Conservation (phyloP, 1,284 basidiomycete species). For the Ceratobasidium sp. region DNA sequence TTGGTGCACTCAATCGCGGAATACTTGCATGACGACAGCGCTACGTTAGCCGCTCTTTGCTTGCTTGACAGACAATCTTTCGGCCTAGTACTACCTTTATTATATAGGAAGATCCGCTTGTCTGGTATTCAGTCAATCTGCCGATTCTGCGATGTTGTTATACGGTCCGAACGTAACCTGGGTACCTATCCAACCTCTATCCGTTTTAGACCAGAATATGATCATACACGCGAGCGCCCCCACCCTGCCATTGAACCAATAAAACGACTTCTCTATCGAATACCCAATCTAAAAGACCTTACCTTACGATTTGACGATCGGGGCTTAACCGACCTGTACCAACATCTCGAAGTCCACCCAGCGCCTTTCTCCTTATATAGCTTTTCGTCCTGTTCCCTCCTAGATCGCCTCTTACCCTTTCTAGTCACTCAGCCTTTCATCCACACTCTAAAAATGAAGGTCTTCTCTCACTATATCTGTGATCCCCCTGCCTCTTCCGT, state of each 20-base stretch:
- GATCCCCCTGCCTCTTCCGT: background rate
- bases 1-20: constrained; percentile 31
- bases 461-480: background rate
- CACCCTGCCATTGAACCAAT: background rate
- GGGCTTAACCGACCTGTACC: constrained; percentile 9
- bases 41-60: constrained; percentile 25
- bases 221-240: too few species aligned
- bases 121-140: background rate
- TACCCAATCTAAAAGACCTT: constrained; percentile 13
- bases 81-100: constrained; percentile 3
- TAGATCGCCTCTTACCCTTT: too few species aligned
- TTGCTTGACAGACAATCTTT: constrained; percentile 24
- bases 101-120: constrained; percentile 3
- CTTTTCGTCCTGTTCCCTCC: too few species aligned
- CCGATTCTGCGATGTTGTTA: constrained; percentile 26
- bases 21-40: constrained; percentile 7
- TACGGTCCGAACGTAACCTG: background rate
- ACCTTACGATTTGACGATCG: constrained; percentile 8
- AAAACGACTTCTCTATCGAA: background rate
- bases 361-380: constrained; percentile 10
- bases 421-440: background rate
- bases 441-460: too few species aligned
- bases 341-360: background rate
- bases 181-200: constrained; percentile 6
- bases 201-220: background rate